A percentile compares a stretch with the other conserved stretches of the same genome.
Evolutionary conservation across 495 filamentous ascomycete species (phyloP).

Genomic region (Tuber indicum): DNA sequence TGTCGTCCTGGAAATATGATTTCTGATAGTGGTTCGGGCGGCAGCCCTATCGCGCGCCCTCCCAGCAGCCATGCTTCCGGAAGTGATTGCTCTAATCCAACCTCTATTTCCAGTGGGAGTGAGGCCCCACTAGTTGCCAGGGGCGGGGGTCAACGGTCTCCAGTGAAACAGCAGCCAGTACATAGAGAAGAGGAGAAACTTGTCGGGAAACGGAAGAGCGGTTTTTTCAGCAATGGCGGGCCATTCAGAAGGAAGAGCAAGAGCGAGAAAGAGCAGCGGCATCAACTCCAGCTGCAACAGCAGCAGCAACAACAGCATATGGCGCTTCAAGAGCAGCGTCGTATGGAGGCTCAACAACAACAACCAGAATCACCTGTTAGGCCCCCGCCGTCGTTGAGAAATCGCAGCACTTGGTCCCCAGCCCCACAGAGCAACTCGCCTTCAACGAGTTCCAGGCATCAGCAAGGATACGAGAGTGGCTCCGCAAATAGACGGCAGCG

Average conservation of each 20-base stretch:
- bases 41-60: constrained; percentile 62
- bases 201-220: constrained; percentile 75
- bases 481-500: constrained; percentile 32
- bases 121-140: constrained; percentile 20
- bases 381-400: constrained; percentile 41
- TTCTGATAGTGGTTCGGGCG: constrained; percentile 73
- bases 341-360: constrained; percentile 30
- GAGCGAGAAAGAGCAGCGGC: constrained; percentile 63
- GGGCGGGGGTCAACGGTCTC: constrained; percentile 25
- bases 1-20: constrained; percentile 72
- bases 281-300: constrained; percentile 25
- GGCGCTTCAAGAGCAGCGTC: constrained; percentile 34
- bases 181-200: constrained; percentile 56
- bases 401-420: constrained; percentile 59
- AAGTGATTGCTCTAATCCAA: constrained; percentile 85
- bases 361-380: constrained; percentile 40
- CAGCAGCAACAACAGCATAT: constrained; percentile 29
- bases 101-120: constrained; percentile 71
- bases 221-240: constrained; percentile 89
- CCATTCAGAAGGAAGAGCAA: constrained; percentile 92
- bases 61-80: constrained; percentile 75
- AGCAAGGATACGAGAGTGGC: constrained; percentile 26
- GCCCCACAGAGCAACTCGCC: constrained; percentile 33
- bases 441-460: background rate
- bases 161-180: constrained; percentile 31